Percentiles rank a stretch among this genome's conserved stretches.
These are phyloP conservation scores for Nephelium lappaceum DNA, from an alignment of 345 rosid species.

Conservation along the genomic window DNA sequence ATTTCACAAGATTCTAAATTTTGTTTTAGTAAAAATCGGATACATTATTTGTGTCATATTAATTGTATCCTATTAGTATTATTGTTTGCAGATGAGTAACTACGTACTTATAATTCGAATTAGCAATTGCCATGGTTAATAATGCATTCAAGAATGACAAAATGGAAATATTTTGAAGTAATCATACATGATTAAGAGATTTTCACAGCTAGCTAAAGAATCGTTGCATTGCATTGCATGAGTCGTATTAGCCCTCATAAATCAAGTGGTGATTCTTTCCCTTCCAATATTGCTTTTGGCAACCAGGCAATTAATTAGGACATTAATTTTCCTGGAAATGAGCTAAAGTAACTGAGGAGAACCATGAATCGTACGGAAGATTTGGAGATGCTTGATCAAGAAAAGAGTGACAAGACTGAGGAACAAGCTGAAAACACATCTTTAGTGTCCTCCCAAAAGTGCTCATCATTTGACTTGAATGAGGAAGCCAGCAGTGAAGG, in stretches of 20 bases:
- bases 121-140: not conserved
- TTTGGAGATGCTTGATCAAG: slow-evolving; percentile 18
- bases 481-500: slow-evolving; percentile 41
- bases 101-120: no score
- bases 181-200: no score
- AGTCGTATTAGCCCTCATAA: not conserved
- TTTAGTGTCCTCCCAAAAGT: slow-evolving; percentile 31
- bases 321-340: not conserved
- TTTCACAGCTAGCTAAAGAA: no score
- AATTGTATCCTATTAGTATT: not conserved
- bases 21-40: not conserved
- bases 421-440: slow-evolving; percentile 33
- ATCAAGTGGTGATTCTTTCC: not conserved
- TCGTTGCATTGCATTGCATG: not conserved
- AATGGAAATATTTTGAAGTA: no score
- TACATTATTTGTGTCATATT: no score
- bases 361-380: slow-evolving; percentile 23
- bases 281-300: not conserved
- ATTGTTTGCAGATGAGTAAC: not conserved
- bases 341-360: not conserved
- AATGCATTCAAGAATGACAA: not conserved
- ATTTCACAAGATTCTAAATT: not conserved
- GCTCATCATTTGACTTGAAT: slow-evolving; percentile 44
- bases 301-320: not conserved
- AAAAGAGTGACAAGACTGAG: slow-evolving; percentile 20